Evolutionary conservation across 1,284 basidiomycete genomes (phyloP).

Genomic region (Cryptococcus deneoformans): DNA sequence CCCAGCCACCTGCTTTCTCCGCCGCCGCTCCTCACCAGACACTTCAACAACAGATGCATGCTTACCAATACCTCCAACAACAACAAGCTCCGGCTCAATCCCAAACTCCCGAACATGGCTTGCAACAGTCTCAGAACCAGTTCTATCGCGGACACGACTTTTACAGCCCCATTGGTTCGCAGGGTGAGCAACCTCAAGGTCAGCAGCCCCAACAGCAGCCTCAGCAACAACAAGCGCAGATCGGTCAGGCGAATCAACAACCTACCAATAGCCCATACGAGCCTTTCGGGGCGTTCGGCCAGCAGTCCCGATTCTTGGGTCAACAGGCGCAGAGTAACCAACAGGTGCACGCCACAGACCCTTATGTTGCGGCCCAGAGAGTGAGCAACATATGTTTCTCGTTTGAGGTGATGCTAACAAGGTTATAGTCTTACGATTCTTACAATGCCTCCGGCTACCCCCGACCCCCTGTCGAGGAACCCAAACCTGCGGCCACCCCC

Average conservation of each 20-base stretch:
- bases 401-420: background rate
- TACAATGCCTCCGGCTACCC: constrained; percentile 47
- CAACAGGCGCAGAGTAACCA: constrained; percentile 19
- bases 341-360: constrained; percentile 24
- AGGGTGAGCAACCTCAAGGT: constrained; percentile 17
- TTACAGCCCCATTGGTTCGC: constrained; percentile 28
- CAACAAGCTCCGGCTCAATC: constrained; percentile 20
- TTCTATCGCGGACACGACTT: constrained; percentile 39
- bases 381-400: constrained; percentile 10
- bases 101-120: constrained; percentile 18
- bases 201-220: constrained; percentile 25
- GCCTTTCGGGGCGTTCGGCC: constrained; percentile 19
- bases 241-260: constrained; percentile 21
- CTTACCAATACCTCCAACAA: constrained; percentile 34
- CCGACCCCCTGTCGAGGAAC: constrained; percentile 42
- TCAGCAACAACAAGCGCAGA: constrained; percentile 29
- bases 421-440: constrained; percentile 43
- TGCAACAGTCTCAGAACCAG: constrained; percentile 23
- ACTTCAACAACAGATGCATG: constrained; percentile 41
- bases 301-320: constrained; percentile 20
- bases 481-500: constrained; percentile 35
- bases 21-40: constrained; percentile 30
- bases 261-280: constrained; percentile 21
- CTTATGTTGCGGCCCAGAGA: constrained; percentile 27
- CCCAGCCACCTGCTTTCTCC: constrained; percentile 24